Evolutionary conservation across 2,329 filamentous ascomycete genomes (phyloP), one percentile per base, ranked within the genome.

Genomic region (Phyllachora maydis): DNA sequence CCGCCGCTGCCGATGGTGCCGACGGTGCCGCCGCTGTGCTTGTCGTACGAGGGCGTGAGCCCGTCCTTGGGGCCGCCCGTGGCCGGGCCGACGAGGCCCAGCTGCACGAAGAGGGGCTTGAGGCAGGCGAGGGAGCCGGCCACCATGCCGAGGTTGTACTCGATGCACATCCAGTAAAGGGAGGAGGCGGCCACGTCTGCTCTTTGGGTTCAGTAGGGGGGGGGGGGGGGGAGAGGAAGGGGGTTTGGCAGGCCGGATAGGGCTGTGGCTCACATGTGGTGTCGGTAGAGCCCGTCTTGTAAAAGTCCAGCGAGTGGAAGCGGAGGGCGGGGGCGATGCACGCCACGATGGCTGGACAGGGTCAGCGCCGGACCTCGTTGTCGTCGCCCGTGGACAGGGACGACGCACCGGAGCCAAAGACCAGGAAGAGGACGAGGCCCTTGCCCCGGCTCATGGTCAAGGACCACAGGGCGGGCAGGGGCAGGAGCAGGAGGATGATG

Each of bases 131-230:
- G 24, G 7, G 28, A 30, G 11, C 28, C 28, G 9, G 28, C 28
- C 9, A 30, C 28, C 23, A 28, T 6, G 16, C 28, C 28, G 5
- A 30, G 21, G 18, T 28, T 30, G 11, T 30, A 30, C 11, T 30
- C 28, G 11, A 30, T 30, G 16, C 23, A 22, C 26, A 30, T 30
- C 28, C 28, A 30, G 22, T 30, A 30, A 19, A 30, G 17, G 8
- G 28, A 28, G n/a, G 26, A 18, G 6, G 28, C 26, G 8, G 19
- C 28, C 11, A n/a, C 28, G 18, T 22, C 28, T 28, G n/a, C 14
- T 17, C 10, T 19, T 16, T 5, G 16, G 4, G 1, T 14, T n/a
- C 11, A 7, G 17, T 16, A 23, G 14, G 5, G 10, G 5, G 8
- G 11, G 6, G 7, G 11, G 1, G 3, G 16, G 11, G 4, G 8